Evolutionary conservation across 2,329 filamentous ascomycete species (phyloP).

Genomic region (Knoxdaviesia capensis): DNA sequence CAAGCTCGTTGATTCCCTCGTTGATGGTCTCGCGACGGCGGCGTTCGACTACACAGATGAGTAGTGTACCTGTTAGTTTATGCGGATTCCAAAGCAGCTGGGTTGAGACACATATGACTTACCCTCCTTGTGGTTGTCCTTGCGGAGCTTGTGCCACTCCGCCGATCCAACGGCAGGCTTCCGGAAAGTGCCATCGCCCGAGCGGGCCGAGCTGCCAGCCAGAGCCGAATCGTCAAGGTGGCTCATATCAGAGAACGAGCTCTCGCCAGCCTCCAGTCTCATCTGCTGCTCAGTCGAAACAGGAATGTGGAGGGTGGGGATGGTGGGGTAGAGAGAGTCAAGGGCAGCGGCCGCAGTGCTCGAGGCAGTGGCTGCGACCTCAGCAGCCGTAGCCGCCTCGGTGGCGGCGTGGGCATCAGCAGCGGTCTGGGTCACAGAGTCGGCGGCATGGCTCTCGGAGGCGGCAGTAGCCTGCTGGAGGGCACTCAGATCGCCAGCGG

Average conservation of each 20-base stretch:
- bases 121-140: slow-evolving; percentile 99
- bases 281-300: slow-evolving; percentile 39
- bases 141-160: slow-evolving; percentile 93
- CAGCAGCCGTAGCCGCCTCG: slow-evolving; percentile 13
- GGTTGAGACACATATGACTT: slow-evolving; percentile 12
- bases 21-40: slow-evolving; percentile 96
- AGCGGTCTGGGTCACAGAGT: background rate
- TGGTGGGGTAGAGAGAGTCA: slow-evolving; percentile 35
- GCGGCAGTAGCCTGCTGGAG: slow-evolving; percentile 30
- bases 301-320: slow-evolving; percentile 37
- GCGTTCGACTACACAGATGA: slow-evolving; percentile 52
- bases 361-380: slow-evolving; percentile 32
- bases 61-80: slow-evolving; percentile 8
- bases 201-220: too few species aligned
- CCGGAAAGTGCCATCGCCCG: slow-evolving; percentile 11
- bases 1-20: slow-evolving; percentile 93
- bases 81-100: slow-evolving; percentile 1
- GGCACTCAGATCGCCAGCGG: slow-evolving; percentile 29
- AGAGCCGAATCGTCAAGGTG: too few species aligned
- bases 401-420: slow-evolving; percentile 3
- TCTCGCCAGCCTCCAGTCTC: too few species aligned
- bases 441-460: slow-evolving; percentile 1
- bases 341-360: slow-evolving; percentile 39
- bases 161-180: slow-evolving; percentile 91
- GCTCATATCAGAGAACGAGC: too few species aligned